Percentiles rank a stretch among this genome's conserved stretches.
phyloP scores from a whole-genome alignment of 768 basidiomycete species.

The Paxillus rubicundulus region DNA sequence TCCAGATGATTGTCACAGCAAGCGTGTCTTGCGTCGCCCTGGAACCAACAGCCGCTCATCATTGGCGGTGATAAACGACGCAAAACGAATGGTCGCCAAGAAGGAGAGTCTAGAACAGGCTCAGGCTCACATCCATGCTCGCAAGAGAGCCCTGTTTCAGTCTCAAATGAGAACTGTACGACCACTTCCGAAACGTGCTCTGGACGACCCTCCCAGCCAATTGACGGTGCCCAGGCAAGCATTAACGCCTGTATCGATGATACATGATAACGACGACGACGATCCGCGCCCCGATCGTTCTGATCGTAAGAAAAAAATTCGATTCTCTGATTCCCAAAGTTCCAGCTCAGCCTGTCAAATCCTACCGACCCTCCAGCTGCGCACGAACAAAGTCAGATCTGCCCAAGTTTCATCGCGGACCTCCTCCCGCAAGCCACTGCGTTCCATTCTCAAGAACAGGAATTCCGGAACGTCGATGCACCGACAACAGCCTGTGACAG shows the following conservation, averaged over 20 bases:
- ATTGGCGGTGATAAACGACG: too few relatives aligned
- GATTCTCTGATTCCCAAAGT: constrained; percentile 10
- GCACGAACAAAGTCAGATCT: too few relatives aligned
- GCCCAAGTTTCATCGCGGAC: too few relatives aligned
- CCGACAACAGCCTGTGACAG: too few relatives aligned
- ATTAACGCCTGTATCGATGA: background rate
- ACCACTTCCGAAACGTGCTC: background rate
- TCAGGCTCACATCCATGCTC: background rate
- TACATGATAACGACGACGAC: background rate
- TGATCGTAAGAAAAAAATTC: constrained; percentile 7
- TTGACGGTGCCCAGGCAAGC: too few relatives aligned
- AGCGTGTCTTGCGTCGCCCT: too few relatives aligned
- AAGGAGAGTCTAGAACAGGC: background rate
- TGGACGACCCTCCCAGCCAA: too few relatives aligned
- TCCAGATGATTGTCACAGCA: too few relatives aligned
- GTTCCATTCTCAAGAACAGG: background rate
- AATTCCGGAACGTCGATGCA: too few relatives aligned
- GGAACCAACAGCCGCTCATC: too few relatives aligned
- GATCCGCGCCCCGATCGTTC: background rate
- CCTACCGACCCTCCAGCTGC: too few relatives aligned
- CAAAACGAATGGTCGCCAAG: background rate
- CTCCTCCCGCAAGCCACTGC: background rate
- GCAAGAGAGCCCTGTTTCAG: background rate
- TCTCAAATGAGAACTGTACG: background rate
- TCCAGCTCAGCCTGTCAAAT: background rate